Conservation (phyloP, 1,139 yeast species). For the Taiozyma onychis region DNA sequence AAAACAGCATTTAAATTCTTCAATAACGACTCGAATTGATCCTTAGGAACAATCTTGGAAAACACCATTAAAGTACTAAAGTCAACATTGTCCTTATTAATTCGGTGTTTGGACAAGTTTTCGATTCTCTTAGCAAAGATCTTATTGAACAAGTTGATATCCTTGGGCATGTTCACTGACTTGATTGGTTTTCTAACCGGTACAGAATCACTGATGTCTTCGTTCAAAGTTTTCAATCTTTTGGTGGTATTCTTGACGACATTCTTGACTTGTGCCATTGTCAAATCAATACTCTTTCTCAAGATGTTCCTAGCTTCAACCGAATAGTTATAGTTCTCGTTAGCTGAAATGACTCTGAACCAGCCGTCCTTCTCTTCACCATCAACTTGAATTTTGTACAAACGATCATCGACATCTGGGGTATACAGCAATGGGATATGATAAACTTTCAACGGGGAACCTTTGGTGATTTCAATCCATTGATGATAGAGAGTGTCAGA, state of each 20-base stretch:
- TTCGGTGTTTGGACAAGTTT: slow-evolving; percentile 5
- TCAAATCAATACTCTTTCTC: slow-evolving; percentile 1
- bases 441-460: slow-evolving; percentile 3
- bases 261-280: slow-evolving; percentile 2
- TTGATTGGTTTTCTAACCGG: slow-evolving; percentile 7
- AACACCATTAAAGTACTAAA: slow-evolving; percentile 10
- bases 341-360: slow-evolving; percentile 9
- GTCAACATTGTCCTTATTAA: slow-evolving; percentile 6
- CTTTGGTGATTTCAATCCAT: slow-evolving; percentile 10
- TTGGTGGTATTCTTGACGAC: slow-evolving; percentile 4
- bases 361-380: slow-evolving; percentile 2
- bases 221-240: slow-evolving; percentile 4
- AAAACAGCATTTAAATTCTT: slow-evolving; percentile 3
- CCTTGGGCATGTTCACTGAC: slow-evolving; percentile 2
- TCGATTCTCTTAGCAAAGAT: slow-evolving; percentile 6
- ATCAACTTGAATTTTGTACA: not conserved
- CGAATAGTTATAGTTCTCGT: slow-evolving; percentile 8
- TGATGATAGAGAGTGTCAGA: slow-evolving; percentile 8
- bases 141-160: slow-evolving; percentile 1
- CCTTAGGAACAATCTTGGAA: slow-evolving; percentile 4
- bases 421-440: slow-evolving; percentile 14
- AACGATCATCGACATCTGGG: slow-evolving; percentile 5
- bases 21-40: slow-evolving; percentile 3
- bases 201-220: not conserved
- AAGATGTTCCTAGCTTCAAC: slow-evolving; percentile 3